A percentile compares a stretch with the other conserved stretches of the same genome.
phyloP scores from a whole-genome alignment of 495 filamentous ascomycete genomes.

The Acidiella bohemica region DNA sequence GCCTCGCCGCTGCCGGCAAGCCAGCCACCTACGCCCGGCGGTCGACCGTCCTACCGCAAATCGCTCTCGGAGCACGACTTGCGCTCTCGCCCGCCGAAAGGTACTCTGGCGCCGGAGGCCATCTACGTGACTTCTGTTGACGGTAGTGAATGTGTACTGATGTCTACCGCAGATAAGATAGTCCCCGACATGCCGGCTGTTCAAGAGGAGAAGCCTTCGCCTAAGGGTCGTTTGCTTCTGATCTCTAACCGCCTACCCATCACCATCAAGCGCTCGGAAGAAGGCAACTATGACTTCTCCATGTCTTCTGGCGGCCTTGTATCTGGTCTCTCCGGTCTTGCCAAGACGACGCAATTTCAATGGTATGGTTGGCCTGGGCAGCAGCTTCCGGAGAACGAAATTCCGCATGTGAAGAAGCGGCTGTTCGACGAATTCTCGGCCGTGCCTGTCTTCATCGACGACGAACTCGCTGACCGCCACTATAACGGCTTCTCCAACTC shows the following conservation, averaged over 20 bases:
- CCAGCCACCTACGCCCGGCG: no score
- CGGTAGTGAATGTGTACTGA: no score
- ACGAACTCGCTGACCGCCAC: slow-evolving; percentile 41
- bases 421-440: slow-evolving; percentile 38
- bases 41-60: slow-evolving; percentile 3
- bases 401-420: slow-evolving; percentile 26
- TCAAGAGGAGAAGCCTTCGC: slow-evolving; percentile 9
- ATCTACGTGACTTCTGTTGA: no score
- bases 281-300: slow-evolving; percentile 69
- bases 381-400: slow-evolving; percentile 43
- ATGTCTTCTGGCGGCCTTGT: slow-evolving; percentile 95
- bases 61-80: slow-evolving; percentile 8
- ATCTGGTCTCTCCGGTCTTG: slow-evolving; percentile 75
- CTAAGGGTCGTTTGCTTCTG: slow-evolving; percentile 50
- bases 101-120: no score
- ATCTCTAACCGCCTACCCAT: slow-evolving; percentile 90
- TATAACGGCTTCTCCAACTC: slow-evolving; percentile 62
- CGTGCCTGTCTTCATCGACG: slow-evolving; percentile 40
- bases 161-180: no score
- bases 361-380: slow-evolving; percentile 98
- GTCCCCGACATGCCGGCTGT: slow-evolving; percentile 14
- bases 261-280: slow-evolving; percentile 81
- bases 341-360: slow-evolving; percentile 81
- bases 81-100: slow-evolving; percentile 1
- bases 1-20: no score